Base-by-base conservation (phyloP, 2,329 filamentous ascomycete species). In the Periglandula ipomoeae region DNA sequence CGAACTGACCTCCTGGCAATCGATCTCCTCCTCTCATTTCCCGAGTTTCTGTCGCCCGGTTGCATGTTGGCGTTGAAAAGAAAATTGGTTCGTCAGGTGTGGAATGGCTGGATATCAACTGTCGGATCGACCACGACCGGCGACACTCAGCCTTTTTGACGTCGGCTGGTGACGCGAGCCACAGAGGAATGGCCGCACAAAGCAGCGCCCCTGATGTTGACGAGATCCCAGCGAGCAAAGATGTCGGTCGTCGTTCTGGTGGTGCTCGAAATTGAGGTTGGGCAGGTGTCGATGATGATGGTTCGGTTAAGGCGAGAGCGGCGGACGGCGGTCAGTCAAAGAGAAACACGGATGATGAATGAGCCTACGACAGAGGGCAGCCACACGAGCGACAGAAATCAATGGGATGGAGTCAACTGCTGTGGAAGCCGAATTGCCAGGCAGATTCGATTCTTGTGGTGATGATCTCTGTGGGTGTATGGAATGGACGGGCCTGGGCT, bases 1-100 rank as follows among this genome's bases (percentile, higher is more conserved):
- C 67, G 67, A 46, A 65, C 61, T 27, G 74, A 73, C 22, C 60
- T 60, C 55, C 70, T 67, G 37, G 62, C 62, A 37, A 74, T 75
- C 43, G 64, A 61, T 54, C 65, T 69, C 61, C 65, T 69, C 60
- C 68, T 67, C 56, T 71, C 69, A 53, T 66, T 52, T 53, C 64
- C 65, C 50, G 62, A 64, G 47, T 63, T 56, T 53, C 70, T 70
- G 55, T 60, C 61, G 53, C 68, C 57, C 52, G 62, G 58, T 44
- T 61, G 60, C 57, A 67, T 67, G 72, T 75, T 76, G 58, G 55
- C 61, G 50, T 56, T 50, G 43, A 54, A 30, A 11, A n/a, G 5
- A 34, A 9, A 11, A 17, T 19, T 22, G n/a, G 17, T 10, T 42
- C 32, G 46, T 43, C 41, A 35, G 22, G 27, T 13, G 26, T 15